Conservation (phyloP, 345 rosid genomes). For the Gossypium anomalum region DNA sequence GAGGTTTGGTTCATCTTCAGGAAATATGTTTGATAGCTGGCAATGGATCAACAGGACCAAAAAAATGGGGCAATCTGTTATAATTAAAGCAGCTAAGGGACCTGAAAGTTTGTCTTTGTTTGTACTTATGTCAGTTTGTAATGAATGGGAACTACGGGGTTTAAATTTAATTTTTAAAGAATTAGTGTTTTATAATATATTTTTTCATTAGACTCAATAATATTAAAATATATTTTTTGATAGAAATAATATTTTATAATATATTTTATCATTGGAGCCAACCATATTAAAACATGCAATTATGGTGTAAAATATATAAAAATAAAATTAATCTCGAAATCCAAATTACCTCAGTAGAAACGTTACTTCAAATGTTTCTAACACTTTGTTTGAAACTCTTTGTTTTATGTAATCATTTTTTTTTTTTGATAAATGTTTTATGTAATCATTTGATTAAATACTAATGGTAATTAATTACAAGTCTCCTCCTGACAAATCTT, state of each 20-base stretch:
- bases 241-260: no score
- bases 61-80: constrained; percentile 8
- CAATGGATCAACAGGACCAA: neutral
- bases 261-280: no score
- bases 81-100: constrained; percentile 9
- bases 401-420: neutral
- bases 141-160: neutral
- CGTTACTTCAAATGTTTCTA: no score
- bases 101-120: neutral
- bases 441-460: neutral
- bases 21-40: neutral
- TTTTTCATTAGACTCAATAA: no score
- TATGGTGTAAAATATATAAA: no score
- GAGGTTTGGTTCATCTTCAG: neutral
- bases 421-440: no score
- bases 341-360: no score
- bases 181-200: no score
- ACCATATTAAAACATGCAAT: no score
- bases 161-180: neutral
- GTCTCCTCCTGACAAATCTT: neutral
- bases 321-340: no score
- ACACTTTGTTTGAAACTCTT: neutral
- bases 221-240: no score
- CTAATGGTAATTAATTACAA: neutral
- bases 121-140: neutral